Percentiles rank a stretch among this genome's conserved stretches.
Conservation (phyloP, 495 filamentous ascomycete genomes). For the Trichoderma virens region DNA sequence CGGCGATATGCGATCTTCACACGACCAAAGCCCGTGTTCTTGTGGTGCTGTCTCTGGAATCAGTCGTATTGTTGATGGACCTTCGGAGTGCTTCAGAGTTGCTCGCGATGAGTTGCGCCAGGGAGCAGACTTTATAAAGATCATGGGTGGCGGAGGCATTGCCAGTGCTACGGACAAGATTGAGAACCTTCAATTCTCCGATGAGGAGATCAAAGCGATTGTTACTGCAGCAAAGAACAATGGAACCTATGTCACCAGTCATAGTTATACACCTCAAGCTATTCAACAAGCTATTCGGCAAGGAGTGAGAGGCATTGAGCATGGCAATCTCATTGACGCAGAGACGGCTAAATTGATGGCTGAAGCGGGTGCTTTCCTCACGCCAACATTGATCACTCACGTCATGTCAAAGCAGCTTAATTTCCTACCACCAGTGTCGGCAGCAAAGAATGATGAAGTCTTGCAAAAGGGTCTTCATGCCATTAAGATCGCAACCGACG, state of each 20-base stretch:
- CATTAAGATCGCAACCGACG: constrained; percentile 34
- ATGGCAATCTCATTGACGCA: constrained; percentile 46
- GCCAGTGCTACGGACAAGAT: constrained; percentile 40
- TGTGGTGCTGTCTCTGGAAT: constrained; percentile 28
- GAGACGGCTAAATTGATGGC: constrained; percentile 40
- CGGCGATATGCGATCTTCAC: constrained; percentile 33
- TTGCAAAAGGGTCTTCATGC: constrained; percentile 34
- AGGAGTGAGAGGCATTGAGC: constrained; percentile 47
- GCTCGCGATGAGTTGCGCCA: constrained; percentile 42
- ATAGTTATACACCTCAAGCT: constrained; percentile 42
- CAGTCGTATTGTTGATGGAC: constrained; percentile 40
- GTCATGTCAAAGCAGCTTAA: constrained; percentile 33
- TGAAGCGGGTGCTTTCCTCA: constrained; percentile 38
- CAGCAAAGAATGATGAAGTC: constrained; percentile 38
- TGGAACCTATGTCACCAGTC: constrained; percentile 45
- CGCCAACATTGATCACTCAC: constrained; percentile 46
- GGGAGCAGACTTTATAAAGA: constrained; percentile 48
- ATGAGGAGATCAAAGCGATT: constrained; percentile 44
- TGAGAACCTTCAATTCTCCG: constrained; percentile 41
- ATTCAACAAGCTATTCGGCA: constrained; percentile 46
- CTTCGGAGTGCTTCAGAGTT: constrained; percentile 38
- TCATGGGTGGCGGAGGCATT: constrained; percentile 47
- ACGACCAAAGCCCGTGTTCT: constrained; percentile 32
- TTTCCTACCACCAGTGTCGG: constrained; percentile 33
- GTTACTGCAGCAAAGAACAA: constrained; percentile 33